phyloP scores from a whole-genome alignment of 2,329 filamentous ascomycete species.

The Trichophyton simii region DNA sequence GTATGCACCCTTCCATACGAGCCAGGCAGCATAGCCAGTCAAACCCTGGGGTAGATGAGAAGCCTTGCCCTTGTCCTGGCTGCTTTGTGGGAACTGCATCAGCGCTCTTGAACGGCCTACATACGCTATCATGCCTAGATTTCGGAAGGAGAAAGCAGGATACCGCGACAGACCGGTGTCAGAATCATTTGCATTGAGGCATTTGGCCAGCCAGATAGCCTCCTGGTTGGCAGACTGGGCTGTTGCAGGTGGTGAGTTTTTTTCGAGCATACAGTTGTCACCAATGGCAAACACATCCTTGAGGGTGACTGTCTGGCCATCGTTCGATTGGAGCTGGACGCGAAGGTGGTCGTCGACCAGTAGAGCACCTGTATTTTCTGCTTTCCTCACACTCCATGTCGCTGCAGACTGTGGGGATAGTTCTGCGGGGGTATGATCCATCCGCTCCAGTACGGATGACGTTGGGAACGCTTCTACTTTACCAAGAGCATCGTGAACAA shows the following conservation, averaged over 20 bases:
- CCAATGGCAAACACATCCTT: conserved; percentile 44
- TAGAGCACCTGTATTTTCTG: conserved; percentile 36
- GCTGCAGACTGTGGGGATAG: conserved; percentile 6
- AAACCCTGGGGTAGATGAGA: conserved; percentile 26
- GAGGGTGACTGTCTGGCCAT: conserved; percentile 31
- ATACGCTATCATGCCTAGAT: conserved; percentile 49
- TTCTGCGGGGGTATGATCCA: conserved; percentile 6
- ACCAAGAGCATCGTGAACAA: conserved; percentile 35
- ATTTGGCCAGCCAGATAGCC: conserved; percentile 44
- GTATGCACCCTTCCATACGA: conserved; percentile 36
- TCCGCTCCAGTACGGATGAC: conserved; percentile 9
- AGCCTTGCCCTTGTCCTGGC: conserved; percentile 10
- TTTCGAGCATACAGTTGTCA: conserved; percentile 45
- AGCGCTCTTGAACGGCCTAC: conserved; percentile 46
- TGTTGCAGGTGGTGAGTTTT: conserved; percentile 42
- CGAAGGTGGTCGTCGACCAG: conserved; percentile 46
- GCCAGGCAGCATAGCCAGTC: conserved; percentile 29
- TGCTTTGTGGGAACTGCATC: conserved; percentile 37
- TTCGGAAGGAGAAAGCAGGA: conserved; percentile 41
- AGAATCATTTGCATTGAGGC: conserved; percentile 40
- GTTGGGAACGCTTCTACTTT: conserved; percentile 10
- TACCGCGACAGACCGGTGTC: conserved; percentile 8
- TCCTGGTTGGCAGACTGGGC: conserved; percentile 49
- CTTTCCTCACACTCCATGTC: conserved; percentile 40
- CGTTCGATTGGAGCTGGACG: conserved; percentile 37